A percentile compares a stretch with the other conserved stretches of the same genome.
phyloP scores from a whole-genome alignment of 2,329 filamentous ascomycete genomes.

The Hypoxylon sp. region DNA sequence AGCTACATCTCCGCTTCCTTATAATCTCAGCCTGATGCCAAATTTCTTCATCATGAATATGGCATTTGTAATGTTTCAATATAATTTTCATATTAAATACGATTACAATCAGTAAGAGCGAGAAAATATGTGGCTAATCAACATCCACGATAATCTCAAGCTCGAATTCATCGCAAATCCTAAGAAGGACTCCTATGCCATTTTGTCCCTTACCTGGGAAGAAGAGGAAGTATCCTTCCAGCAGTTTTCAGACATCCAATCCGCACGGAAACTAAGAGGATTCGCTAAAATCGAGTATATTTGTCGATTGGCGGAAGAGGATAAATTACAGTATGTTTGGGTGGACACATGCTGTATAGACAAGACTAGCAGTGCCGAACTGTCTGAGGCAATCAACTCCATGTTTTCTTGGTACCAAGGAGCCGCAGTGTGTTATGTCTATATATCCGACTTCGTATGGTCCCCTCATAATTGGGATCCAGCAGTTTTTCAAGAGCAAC shows the following conservation, averaged over 20 bases:
- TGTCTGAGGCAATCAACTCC: constrained; percentile 32
- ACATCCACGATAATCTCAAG: constrained; percentile 11
- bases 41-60: too few relatives aligned
- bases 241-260: constrained; percentile 6
- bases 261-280: not conserved
- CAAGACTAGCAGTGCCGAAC: constrained; percentile 30
- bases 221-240: constrained; percentile 21
- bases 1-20: too few relatives aligned
- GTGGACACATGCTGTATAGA: constrained; percentile 34
- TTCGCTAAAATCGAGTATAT: constrained; percentile 26
- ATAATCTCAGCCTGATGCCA: too few relatives aligned
- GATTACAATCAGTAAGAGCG: too few relatives aligned
- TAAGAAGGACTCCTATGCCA: constrained; percentile 13
- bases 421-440: constrained; percentile 28
- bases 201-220: constrained; percentile 30
- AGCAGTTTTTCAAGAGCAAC: not conserved
- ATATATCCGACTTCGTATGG: constrained; percentile 17
- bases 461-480: not conserved
- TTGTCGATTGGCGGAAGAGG: constrained; percentile 9
- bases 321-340: constrained; percentile 20
- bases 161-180: constrained; percentile 16
- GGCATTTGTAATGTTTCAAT: too few relatives aligned
- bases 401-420: constrained; percentile 34
- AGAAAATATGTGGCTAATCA: constrained; percentile 26
- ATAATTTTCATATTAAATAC: too few relatives aligned